Conservation (phyloP, 331 rosid species). For the Spiraea crenata region DNA sequence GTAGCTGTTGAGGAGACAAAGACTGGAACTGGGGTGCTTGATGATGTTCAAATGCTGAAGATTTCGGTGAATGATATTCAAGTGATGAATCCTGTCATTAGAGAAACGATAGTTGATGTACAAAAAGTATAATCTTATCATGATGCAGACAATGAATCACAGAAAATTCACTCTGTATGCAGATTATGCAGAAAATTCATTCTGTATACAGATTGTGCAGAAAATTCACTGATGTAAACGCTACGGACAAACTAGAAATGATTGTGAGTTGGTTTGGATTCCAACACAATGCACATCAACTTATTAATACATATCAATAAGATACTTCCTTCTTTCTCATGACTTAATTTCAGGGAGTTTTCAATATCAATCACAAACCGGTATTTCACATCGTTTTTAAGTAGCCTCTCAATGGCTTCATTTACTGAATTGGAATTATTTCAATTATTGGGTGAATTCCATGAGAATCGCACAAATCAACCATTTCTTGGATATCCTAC, state of each 20-base stretch:
- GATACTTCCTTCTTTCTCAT: background rate
- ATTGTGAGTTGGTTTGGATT: background rate
- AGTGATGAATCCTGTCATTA: background rate
- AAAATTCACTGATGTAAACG: background rate
- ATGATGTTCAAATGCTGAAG: background rate
- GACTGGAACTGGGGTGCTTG: background rate
- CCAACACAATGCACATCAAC: background rate
- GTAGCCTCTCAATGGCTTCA: slow-evolving; percentile 62
- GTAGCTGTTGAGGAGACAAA: background rate
- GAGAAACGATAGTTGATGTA: background rate
- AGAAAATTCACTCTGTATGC: background rate
- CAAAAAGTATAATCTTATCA: background rate
- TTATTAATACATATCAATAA: background rate
- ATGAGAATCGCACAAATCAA: slow-evolving; percentile 61
- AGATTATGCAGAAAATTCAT: background rate
- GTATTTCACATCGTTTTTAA: slow-evolving; percentile 50
- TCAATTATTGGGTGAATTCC: slow-evolving; percentile 56
- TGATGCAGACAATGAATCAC: background rate
- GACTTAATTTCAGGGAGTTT: slow-evolving; percentile 43
- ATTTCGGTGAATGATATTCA: slow-evolving; percentile 18
- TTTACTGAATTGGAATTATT: slow-evolving; percentile 57
- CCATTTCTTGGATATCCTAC: slow-evolving; percentile 61
- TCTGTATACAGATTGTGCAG: background rate
- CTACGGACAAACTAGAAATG: no score
- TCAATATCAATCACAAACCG: slow-evolving; percentile 61